Evolutionary conservation across 805 yeast species (phyloP), one percentile per base, ranked within the genome.

Genomic region (Priceomyces carsonii): DNA sequence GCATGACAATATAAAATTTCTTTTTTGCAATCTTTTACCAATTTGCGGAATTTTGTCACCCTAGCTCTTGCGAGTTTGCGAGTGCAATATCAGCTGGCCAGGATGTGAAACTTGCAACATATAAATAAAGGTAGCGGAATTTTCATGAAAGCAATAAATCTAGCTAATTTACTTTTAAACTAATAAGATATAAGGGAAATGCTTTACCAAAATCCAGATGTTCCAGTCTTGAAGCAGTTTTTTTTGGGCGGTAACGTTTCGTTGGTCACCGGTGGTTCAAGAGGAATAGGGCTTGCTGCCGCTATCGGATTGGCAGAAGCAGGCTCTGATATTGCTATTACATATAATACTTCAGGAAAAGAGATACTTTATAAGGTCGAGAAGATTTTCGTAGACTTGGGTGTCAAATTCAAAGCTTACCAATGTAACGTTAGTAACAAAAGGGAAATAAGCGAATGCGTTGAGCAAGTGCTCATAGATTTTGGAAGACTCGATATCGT

Each of bases 221-320:
- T 39, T 12, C 40, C 44, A 6, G 67, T 68, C 13, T 43, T 63
- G 12, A 63, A 62, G 16, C 55, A 68, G 26, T 68, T 70, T 46
- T 66, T 73, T 7, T 58, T 63, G 9, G 39, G 57, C 29, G 63
- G 62, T 10, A 63, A 66, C 43, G 61, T 58, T 9, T 65, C 63
- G 1, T 57, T 62, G 14, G 57, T 70, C 26, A 70, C 75, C 0
- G 75, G 76, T 6, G 75, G 69, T 6, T 59, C 66, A 28, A 60
- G 72, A 16, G 75, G 76, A 6, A 70, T 70, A 28, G 76, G 75
- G 3, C 49, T 68, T 18, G 73, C 69, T 14, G 63, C 67, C 24
- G 76, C 75, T 12, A 33, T 56, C 6, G 73, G 66, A n/a, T 51
- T 68, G 51, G 63, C 70, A 33, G 48, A 55, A 31, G 65, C 66